Evolutionary conservation across 73 alveolate genomes (phyloP), one percentile per base, ranked within the genome.

Genomic region (Blepharisma stoltei): DNA sequence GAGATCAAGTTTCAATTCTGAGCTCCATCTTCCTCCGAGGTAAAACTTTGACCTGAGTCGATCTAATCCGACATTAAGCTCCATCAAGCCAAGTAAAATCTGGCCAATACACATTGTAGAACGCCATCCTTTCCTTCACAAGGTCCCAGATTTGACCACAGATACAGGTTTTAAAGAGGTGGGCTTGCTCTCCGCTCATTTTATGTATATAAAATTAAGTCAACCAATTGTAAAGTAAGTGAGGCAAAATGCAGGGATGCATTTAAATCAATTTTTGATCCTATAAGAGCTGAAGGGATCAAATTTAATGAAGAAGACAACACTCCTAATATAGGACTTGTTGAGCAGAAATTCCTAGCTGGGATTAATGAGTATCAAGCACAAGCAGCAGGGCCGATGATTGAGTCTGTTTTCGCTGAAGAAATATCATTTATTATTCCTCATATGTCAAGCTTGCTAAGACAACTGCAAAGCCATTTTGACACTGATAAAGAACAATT

Each of bases 401-500:
- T 20, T 1, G 66, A 52, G n/a, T 52, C 66, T 14, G 66, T 52
- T 0, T 52, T 52, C 23, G n/a, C 66, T 14, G 66, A 52, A 52
- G 66, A 52, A 52, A 52, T 52, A 1, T 52, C 66, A 2, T 52
- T 52, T 52, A 11, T 52, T 11, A 52, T 52, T 52, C 66, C 66
- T 14, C 66, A 52, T 4, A 52, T 52, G 66, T 52, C 27, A 11
- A 52, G 27, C 23, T 52, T 52, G 23, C 23, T 52, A 52, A 52
- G 66, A 4, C 27, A 52, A 52, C 2, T 52, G n/a, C 66, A 52
- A 52, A 52, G 23, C 66, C 66, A 52, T 52, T 14, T 52, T 20
- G 66, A 52, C 2, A 52, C 66, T 52, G 66, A 52, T 14, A 52
- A 52, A 52, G 66, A 52, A 52, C 27, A 52, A 52, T 20, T 52